Evolutionary conservation across 176 grass and related monocot genomes (phyloP).

Genomic region (Carex kokanica): DNA sequence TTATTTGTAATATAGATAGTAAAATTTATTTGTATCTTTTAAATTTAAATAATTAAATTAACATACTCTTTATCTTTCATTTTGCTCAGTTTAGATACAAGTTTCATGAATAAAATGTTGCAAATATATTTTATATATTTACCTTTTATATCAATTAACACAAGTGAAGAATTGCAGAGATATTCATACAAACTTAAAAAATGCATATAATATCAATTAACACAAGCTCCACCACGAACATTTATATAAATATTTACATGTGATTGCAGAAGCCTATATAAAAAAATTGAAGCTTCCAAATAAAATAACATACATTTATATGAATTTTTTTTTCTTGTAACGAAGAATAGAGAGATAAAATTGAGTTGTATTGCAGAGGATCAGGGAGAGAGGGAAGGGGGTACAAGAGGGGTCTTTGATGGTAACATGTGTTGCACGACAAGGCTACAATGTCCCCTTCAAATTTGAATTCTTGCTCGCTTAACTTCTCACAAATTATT

Average conservation of each 20-base stretch:
- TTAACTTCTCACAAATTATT: constrained; percentile 7
- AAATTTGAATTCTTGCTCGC: constrained; percentile 8
- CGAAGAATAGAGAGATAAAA: background rate
- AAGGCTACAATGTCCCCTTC: constrained; percentile 12
- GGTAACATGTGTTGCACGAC: background rate
- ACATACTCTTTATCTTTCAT: background rate
- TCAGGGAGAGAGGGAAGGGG: background rate
- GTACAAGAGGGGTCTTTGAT: background rate
- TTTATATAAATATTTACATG: background rate
- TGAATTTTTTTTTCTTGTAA: too few relatives aligned
- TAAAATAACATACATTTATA: background rate
- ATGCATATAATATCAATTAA: too few relatives aligned
- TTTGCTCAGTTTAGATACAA: background rate
- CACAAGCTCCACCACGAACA: background rate
- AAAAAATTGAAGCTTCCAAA: background rate
- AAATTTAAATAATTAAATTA: background rate
- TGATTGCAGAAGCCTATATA: too few relatives aligned
- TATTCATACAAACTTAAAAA: background rate
- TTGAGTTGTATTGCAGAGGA: background rate
- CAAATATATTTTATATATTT: background rate
- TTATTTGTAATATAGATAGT: background rate
- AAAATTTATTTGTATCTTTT: background rate
- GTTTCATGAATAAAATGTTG: background rate
- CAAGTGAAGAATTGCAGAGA: background rate
- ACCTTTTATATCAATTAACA: background rate